Evolutionary conservation across 179 eudicot species (phyloP), one percentile per base, ranked within the genome.

Genomic region (Patellifolia procumbens): DNA sequence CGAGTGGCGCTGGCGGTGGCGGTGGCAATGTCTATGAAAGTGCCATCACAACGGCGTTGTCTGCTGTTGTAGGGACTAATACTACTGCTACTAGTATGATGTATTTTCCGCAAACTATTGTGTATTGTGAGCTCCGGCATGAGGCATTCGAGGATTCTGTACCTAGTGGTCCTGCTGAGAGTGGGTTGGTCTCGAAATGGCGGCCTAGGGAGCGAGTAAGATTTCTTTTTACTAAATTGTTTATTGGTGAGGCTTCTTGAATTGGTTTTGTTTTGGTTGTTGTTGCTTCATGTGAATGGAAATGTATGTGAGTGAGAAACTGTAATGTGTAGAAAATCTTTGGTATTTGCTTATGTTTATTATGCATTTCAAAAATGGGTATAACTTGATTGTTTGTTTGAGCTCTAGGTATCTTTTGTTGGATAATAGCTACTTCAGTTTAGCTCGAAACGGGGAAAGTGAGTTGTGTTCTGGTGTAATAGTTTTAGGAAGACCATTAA

Each of bases 181-280:
- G 88, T 72, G 98, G 97, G 43, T 82, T 92, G 81, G 95, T 94
- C 48, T 91, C 99, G 5, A 95, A 93, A 81, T 95, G 97, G 97
- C 86, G 95, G 67, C 99, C 97, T 9, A 87, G 82, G 79, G 99
- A 95, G 52, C 86, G 99, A 58, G 99, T 93, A 86, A 85, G 85
- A 79, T 77, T 65, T 37, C 22, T 39, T 67, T 48, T 5, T 68
- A 10, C n/a, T n/a, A n/a, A n/a, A n/a, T n/a, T n/a, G n/a, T n/a
- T n/a, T n/a, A n/a, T n/a, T n/a, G n/a, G 45, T 39, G 7, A 6
- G 9, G 45, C 9, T 61, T 15, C 2, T 3, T 43, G 2, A 12
- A 15, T 45, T 60, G 2, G 8, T 37, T 65, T 68, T 31, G 51
- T 29, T 17, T 43, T 48, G 42, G 12, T 20, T 39, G 32, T 59